Evolutionary conservation across 805 yeast genomes (phyloP).

Genomic region (Isabelozyma gotoi): DNA sequence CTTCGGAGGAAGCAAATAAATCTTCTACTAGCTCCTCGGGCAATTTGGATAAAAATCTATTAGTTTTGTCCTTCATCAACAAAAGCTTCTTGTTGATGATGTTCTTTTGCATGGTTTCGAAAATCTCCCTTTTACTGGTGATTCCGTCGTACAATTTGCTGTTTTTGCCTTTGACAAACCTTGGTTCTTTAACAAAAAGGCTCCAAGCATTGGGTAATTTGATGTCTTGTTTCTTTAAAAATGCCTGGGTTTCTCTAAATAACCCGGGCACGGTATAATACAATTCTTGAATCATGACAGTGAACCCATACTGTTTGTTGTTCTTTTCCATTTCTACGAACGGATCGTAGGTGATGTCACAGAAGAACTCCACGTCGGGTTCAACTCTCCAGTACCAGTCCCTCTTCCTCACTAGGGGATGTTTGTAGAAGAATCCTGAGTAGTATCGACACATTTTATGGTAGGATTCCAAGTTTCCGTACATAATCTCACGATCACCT

Average conservation of each 20-base stretch:
- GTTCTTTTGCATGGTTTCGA: slow-evolving; percentile 26
- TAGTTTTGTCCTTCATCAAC: slow-evolving; percentile 17
- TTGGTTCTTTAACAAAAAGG: slow-evolving; percentile 48
- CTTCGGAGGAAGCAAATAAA: slow-evolving; percentile 37
- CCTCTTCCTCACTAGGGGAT: slow-evolving; percentile 63
- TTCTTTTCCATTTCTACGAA: slow-evolving; percentile 71
- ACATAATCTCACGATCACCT: slow-evolving; percentile 81
- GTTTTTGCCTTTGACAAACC: slow-evolving; percentile 20
- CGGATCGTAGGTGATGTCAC: slow-evolving; percentile 92
- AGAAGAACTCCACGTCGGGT: slow-evolving; percentile 85
- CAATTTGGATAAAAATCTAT: slow-evolving; percentile 19
- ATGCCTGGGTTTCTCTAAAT: slow-evolving; percentile 70
- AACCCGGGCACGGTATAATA: slow-evolving; percentile 80
- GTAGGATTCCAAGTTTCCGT: slow-evolving; percentile 79
- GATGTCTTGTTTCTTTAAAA: slow-evolving; percentile 45
- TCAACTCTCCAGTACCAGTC: slow-evolving; percentile 98
- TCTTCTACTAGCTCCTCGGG: slow-evolving; percentile 31
- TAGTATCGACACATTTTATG: slow-evolving; percentile 96
- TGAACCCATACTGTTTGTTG: slow-evolving; percentile 82
- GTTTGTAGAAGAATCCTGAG: slow-evolving; percentile 79
- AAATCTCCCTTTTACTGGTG: slow-evolving; percentile 16
- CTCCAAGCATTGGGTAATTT: slow-evolving; percentile 68
- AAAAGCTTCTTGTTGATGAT: slow-evolving; percentile 23
- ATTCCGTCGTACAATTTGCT: slow-evolving; percentile 21
- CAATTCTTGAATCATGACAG: slow-evolving; percentile 74